phyloP scores from a whole-genome alignment of 495 filamentous ascomycete genomes.

The Penicillium psychrofluorescens region DNA sequence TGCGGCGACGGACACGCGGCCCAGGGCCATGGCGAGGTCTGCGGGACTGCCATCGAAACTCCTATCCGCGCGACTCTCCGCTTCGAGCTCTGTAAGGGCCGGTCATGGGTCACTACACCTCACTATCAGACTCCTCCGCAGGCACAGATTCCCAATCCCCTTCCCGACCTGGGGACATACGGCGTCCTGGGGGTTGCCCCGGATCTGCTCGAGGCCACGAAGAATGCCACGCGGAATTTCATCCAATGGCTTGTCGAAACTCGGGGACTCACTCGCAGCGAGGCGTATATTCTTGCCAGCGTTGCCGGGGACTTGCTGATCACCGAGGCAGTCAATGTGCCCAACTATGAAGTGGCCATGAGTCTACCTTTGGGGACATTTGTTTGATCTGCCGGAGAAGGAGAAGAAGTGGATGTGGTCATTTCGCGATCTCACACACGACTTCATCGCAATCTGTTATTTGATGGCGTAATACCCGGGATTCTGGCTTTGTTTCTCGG shows the following conservation, averaged over 20 bases:
- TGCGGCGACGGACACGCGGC: conserved; percentile 50
- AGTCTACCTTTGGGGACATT: conserved; percentile 39
- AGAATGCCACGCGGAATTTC: conserved; percentile 33
- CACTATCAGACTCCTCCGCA: conserved; percentile 33
- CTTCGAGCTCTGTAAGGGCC: conserved; percentile 37
- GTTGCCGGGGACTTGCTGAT: conserved; percentile 40
- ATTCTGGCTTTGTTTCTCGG: background rate
- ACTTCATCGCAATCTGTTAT: too few relatives aligned
- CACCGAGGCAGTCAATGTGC: conserved; percentile 43
- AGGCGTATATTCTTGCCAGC: conserved; percentile 44
- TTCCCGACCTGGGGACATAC: conserved; percentile 34
- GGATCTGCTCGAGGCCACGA: conserved; percentile 36
- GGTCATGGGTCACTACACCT: conserved; percentile 34
- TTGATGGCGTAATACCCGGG: background rate
- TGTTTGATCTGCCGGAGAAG: background rate
- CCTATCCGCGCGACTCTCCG: conserved; percentile 39
- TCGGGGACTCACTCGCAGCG: conserved; percentile 34
- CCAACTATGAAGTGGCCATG: conserved; percentile 41
- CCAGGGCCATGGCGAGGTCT: conserved; percentile 48
- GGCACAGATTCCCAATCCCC: conserved; percentile 16
- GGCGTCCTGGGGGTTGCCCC: conserved; percentile 37
- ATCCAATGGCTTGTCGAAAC: conserved; percentile 39
- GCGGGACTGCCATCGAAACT: conserved; percentile 48
- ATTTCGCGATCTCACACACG: too few relatives aligned
- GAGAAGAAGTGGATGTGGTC: too few relatives aligned